Evolutionary conservation across 192 early-diverging fungal species (phyloP).

Genomic region (Coemansia sp.): DNA sequence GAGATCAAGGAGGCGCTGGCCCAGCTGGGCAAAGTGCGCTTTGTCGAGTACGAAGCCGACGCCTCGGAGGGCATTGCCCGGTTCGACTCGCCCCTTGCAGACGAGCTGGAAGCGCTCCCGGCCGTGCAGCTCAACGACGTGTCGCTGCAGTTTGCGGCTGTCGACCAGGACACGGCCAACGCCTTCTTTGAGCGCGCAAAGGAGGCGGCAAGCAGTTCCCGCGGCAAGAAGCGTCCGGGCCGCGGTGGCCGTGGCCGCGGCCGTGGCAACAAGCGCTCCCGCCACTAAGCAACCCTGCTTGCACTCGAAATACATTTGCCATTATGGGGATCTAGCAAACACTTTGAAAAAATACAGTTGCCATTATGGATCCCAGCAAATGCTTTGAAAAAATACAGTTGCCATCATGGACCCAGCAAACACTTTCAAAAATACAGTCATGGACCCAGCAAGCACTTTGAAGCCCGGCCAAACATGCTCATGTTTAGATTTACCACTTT

Average conservation of each 20-base stretch:
- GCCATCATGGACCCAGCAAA: no score
- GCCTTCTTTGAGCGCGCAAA: constrained; percentile 1
- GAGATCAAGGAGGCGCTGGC: constrained; percentile 35
- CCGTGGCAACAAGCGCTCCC: constrained; percentile 3
- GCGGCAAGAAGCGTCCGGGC: neutral
- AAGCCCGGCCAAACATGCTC: no score
- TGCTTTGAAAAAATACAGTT: no score
- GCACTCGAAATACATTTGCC: neutral
- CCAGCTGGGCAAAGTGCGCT: constrained; percentile 21
- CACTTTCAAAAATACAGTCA: no score
- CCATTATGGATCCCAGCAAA: no score
- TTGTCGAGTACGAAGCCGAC: constrained; percentile 27
- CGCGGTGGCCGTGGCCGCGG: neutral
- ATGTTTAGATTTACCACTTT: no score
- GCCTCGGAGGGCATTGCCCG: constrained; percentile 35
- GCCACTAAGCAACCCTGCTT: neutral
- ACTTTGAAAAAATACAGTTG: no score
- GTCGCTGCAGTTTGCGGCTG: neutral
- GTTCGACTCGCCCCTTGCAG: constrained; percentile 32
- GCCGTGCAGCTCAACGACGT: constrained; percentile 24
- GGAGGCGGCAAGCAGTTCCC: neutral
- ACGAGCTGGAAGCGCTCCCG: constrained; percentile 20
- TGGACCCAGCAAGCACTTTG: no score
- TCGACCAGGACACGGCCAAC: neutral
- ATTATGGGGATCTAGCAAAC: neutral